A percentile compares a stretch with the other conserved stretches of the same genome.
Evolutionary conservation across 2,329 filamentous ascomycete genomes (phyloP).

Genomic region (Chaetomiaceae sp.): DNA sequence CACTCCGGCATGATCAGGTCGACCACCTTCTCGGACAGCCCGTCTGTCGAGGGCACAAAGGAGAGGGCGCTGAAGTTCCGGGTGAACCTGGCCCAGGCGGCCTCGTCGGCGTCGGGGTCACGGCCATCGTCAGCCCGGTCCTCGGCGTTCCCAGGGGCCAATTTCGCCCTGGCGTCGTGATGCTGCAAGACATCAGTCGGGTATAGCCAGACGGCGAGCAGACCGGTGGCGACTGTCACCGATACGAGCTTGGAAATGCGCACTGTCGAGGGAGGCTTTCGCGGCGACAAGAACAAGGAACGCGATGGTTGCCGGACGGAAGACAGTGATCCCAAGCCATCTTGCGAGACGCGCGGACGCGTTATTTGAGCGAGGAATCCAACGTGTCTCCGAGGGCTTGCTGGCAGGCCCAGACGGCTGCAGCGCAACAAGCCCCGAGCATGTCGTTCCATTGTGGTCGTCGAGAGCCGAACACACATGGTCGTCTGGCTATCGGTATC

Average conservation of each 20-base stretch:
- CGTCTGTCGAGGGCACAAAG: conserved; percentile 48
- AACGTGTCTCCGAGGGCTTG: neutral
- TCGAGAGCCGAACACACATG: neutral
- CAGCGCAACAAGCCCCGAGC: neutral
- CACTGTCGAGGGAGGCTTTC: conserved; percentile 11
- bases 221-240: conserved; percentile 32
- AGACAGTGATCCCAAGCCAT: neutral
- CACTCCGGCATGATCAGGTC: conserved; percentile 76
- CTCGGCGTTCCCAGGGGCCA: conserved; percentile 3
- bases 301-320: neutral
- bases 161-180: conserved; percentile 8
- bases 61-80: conserved; percentile 51
- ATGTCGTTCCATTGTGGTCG: conserved; percentile 3
- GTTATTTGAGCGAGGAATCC: neutral
- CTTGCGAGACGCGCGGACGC: neutral
- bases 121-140: conserved; percentile 15
- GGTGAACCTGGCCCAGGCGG: conserved; percentile 47
- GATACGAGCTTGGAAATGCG: conserved; percentile 29
- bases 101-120: conserved; percentile 17
- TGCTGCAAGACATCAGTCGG: conserved; percentile 35
- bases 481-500: neutral
- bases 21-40: conserved; percentile 56
- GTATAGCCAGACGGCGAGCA: conserved; percentile 38
- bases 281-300: conserved; percentile 22
- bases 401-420: neutral